Percentiles rank a stretch among this genome's conserved stretches.
phyloP scores from a whole-genome alignment of 108 stramenopile genomes.

The Cyclotella cryptica region DNA sequence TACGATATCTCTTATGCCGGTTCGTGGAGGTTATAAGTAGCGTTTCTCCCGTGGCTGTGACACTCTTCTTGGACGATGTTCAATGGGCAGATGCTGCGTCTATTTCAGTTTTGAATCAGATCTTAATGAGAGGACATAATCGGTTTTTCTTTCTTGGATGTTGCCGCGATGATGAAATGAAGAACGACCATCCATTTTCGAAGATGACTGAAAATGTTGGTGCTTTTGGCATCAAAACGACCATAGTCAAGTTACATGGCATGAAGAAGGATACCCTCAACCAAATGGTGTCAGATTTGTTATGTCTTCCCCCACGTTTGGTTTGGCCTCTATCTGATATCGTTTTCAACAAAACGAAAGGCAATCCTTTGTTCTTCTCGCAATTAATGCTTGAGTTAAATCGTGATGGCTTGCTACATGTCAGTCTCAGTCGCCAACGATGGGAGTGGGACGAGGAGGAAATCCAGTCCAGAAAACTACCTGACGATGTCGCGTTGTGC shows the following conservation, averaged over 20 bases:
- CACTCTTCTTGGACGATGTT: constrained; percentile 16
- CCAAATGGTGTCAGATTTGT: constrained; percentile 21
- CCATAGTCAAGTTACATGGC: neutral
- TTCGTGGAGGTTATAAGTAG: constrained; percentile 24
- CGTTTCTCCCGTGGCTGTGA: neutral
- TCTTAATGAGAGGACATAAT: neutral
- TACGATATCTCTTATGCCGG: constrained; percentile 20
- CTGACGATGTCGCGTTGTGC: constrained; percentile 21
- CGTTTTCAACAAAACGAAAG: constrained; percentile 31
- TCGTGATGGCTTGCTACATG: constrained; percentile 13
- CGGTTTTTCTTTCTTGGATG: constrained; percentile 28
- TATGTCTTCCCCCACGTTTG: constrained; percentile 22
- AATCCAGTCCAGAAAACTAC: constrained; percentile 18
- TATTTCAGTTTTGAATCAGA: constrained; percentile 8
- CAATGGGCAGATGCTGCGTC: constrained; percentile 32
- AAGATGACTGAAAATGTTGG: constrained; percentile 1
- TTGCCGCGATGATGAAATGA: constrained; percentile 35
- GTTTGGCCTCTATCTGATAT: constrained; percentile 13
- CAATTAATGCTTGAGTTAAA: constrained; percentile 19
- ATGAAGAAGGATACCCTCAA: constrained; percentile 29
- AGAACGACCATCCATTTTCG: constrained; percentile 5
- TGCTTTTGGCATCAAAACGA: neutral
- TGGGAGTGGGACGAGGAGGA: constrained; percentile 37
- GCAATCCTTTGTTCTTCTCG: constrained; percentile 22
- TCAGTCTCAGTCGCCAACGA: constrained; percentile 11